phyloP scores from a whole-genome alignment of 768 basidiomycete genomes.

The Cystofilobasidium capitatum region DNA sequence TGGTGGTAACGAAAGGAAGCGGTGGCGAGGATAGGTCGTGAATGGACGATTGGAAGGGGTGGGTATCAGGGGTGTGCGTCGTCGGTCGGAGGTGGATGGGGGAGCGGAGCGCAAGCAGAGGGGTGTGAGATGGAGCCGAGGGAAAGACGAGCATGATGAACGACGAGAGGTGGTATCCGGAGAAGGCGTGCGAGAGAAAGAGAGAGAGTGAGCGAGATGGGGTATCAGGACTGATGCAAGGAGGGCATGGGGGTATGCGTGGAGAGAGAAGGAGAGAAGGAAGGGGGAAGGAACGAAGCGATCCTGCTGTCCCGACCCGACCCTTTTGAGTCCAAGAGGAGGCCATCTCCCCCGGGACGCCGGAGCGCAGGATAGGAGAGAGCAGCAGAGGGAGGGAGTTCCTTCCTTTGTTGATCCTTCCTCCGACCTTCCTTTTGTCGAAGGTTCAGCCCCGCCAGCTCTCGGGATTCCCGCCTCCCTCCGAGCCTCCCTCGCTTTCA shows the following conservation, averaged over 20 bases:
- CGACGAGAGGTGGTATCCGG: background rate
- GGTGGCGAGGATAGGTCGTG: constrained; percentile 8
- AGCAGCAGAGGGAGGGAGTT: too few species aligned
- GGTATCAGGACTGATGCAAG: constrained; percentile 29
- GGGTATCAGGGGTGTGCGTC: background rate
- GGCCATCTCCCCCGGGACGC: too few species aligned
- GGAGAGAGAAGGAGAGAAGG: background rate
- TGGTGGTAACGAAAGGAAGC: constrained; percentile 11
- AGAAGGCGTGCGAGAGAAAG: constrained; percentile 26
- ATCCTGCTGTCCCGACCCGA: background rate
- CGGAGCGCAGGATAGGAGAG: too few species aligned
- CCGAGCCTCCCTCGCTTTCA: background rate
- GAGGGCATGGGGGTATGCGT: constrained; percentile 19
- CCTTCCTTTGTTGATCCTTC: too few species aligned
- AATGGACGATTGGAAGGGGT: background rate
- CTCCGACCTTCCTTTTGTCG: too few species aligned
- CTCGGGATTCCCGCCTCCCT: background rate
- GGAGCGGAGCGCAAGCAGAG: background rate
- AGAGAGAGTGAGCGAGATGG: constrained; percentile 31
- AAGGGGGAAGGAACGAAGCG: background rate
- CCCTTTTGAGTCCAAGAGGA: too few species aligned
- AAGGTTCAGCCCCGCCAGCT: too few species aligned
- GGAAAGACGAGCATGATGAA: background rate
- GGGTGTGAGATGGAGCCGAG: background rate
- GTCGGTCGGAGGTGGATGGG: background rate